Conservation (phyloP, 2,329 filamentous ascomycete genomes). For the Chrysoporthe cubensis region DNA sequence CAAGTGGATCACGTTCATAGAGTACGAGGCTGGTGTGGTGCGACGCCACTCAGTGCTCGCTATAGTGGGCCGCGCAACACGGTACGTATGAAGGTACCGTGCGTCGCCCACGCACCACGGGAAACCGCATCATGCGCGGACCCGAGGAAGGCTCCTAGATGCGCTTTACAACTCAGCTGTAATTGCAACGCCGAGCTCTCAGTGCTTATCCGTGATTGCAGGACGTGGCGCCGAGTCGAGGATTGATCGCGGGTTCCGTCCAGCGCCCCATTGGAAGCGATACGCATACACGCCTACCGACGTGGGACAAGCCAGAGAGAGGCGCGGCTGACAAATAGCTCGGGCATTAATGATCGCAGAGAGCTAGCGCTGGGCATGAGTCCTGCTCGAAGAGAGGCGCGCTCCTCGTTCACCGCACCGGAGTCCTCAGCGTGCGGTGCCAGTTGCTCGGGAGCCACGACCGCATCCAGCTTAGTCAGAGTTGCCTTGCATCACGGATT, state of each 20-base stretch:
- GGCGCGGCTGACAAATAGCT: neutral
- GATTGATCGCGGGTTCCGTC: neutral
- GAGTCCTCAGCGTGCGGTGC: neutral
- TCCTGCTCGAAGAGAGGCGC: neutral
- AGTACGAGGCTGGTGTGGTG: neutral
- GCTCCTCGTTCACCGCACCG: neutral
- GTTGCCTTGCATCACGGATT: neutral
- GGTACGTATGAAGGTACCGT: neutral
- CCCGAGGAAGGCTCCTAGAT: neutral
- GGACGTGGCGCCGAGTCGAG: neutral
- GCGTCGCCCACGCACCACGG: too few relatives aligned
- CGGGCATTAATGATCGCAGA: neutral
- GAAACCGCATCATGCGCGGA: neutral
- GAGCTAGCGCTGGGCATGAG: neutral
- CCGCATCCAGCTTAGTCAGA: slow-evolving; percentile 2
- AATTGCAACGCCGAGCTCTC: neutral
- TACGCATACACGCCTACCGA: neutral
- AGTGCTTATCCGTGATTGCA: neutral
- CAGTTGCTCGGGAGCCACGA: neutral
- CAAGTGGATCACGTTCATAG: neutral
- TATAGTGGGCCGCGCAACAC: neutral
- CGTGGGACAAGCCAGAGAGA: neutral
- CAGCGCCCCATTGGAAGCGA: neutral
- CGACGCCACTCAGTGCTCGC: neutral
- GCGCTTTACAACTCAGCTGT: neutral